These are phyloP conservation scores for Cucurbitaria berberidis DNA, from an alignment of 2,329 filamentous ascomycete species.

Conservation along the genomic window DNA sequence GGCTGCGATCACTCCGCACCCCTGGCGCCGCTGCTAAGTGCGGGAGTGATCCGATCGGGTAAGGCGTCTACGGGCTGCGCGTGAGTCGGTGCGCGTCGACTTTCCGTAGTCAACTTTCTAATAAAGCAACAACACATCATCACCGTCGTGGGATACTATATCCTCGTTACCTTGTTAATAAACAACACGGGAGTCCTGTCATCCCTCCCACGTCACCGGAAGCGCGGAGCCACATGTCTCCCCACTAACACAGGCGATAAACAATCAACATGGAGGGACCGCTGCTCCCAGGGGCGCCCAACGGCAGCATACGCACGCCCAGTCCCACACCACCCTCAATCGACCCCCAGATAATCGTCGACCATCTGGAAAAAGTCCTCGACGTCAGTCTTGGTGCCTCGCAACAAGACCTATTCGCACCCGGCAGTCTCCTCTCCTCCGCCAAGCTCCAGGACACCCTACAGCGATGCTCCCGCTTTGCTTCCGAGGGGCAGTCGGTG, in stretches of 20 bases:
- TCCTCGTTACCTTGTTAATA: slow-evolving; percentile 10
- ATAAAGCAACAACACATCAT: slow-evolving; percentile 31
- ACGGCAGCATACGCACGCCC: slow-evolving; percentile 46
- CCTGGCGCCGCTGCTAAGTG: slow-evolving; percentile 29
- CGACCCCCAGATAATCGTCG: slow-evolving; percentile 56
- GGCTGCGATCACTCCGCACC: slow-evolving; percentile 21
- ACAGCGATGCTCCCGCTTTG: slow-evolving; percentile 86
- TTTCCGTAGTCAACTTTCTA: slow-evolving; percentile 15
- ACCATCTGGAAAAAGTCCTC: slow-evolving; percentile 56
- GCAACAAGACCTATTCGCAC: slow-evolving; percentile 78
- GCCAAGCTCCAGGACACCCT: slow-evolving; percentile 77
- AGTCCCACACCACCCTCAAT: slow-evolving; percentile 49
- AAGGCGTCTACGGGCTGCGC: slow-evolving; percentile 4
- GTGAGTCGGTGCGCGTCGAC: slow-evolving; percentile 21
- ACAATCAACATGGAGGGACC: slow-evolving; percentile 50
- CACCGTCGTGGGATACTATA: slow-evolving; percentile 21
- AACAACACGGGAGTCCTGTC: slow-evolving; percentile 3
- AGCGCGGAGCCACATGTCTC: slow-evolving; percentile 44
- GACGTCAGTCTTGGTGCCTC: slow-evolving; percentile 57
- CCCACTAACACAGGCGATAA: slow-evolving; percentile 30
- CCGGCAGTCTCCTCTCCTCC: slow-evolving; percentile 82
- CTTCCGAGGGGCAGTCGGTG: slow-evolving; percentile 82
- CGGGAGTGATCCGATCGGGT: slow-evolving; percentile 16
- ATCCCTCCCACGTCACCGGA: slow-evolving; percentile 13
- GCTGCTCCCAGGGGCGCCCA: slow-evolving; percentile 49